Evolutionary conservation across 78 protist species (phyloP).

Genomic region (Salpingoeca rosetta): DNA sequence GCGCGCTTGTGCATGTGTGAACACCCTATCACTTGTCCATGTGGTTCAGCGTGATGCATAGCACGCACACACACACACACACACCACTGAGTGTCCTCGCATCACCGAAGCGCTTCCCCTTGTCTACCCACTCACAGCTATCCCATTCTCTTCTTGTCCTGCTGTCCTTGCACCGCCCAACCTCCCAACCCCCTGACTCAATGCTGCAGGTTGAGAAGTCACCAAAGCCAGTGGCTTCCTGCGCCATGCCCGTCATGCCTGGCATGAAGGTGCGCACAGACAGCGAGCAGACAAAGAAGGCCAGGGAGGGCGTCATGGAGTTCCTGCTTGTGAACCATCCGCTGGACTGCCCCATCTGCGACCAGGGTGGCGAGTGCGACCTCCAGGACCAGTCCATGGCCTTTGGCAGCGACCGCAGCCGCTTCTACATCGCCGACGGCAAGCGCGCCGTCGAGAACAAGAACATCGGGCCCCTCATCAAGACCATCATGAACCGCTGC

Average conservation of each 20-base stretch:
- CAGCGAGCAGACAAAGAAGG: slow-evolving; percentile 54
- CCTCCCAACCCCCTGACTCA: too few species aligned
- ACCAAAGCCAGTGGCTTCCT: slow-evolving; percentile 69
- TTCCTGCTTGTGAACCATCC: slow-evolving; percentile 70
- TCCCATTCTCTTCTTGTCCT: too few species aligned
- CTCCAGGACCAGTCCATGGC: slow-evolving; percentile 58
- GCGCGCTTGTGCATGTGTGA: too few species aligned
- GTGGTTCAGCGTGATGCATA: too few species aligned
- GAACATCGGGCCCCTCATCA: slow-evolving; percentile 65
- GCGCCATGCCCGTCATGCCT: slow-evolving; percentile 67
- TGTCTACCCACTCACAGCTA: too few species aligned
- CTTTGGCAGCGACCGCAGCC: slow-evolving; percentile 46
- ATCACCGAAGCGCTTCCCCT: too few species aligned
- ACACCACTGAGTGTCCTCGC: too few species aligned
- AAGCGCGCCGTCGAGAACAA: slow-evolving; percentile 75
- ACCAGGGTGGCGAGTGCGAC: slow-evolving; percentile 78
- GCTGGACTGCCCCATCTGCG: slow-evolving; percentile 72
- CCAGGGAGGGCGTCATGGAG: slow-evolving; percentile 76
- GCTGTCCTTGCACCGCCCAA: too few species aligned
- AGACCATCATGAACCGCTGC: slow-evolving; percentile 72
- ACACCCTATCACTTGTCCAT: too few species aligned
- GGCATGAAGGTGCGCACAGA: slow-evolving; percentile 58
- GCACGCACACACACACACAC: too few species aligned
- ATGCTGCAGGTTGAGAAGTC: slow-evolving; percentile 33
- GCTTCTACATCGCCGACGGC: slow-evolving; percentile 4